phyloP scores from a whole-genome alignment of 345 rosid species.

The Syzygium aqueum region DNA sequence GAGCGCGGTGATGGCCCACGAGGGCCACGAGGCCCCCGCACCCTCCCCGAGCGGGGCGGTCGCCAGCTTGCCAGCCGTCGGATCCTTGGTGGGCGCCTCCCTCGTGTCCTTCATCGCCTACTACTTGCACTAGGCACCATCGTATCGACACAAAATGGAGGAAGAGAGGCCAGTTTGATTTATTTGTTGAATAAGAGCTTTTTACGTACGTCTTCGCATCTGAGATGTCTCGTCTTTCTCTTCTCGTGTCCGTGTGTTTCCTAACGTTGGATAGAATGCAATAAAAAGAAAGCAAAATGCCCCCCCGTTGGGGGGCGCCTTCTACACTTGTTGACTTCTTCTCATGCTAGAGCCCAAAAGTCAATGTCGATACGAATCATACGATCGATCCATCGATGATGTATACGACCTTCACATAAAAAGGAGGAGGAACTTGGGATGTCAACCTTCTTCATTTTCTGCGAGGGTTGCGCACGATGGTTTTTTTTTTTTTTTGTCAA shows the following conservation, averaged over 20 bases:
- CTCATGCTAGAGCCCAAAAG: neutral
- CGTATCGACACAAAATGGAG: neutral
- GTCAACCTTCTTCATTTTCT: neutral
- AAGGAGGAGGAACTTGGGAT: neutral
- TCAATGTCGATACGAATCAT: neutral
- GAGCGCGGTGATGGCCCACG: conserved; percentile 24
- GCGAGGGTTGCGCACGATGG: too few species aligned
- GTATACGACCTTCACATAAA: neutral
- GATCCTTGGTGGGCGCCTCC: conserved; percentile 27
- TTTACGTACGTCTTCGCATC: neutral
- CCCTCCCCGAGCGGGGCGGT: conserved; percentile 12
- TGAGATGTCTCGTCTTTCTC: neutral
- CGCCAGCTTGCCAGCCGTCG: conserved; percentile 13
- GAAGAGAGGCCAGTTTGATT: neutral
- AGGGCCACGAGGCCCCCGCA: conserved; percentile 9
- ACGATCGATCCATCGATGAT: too few species aligned
- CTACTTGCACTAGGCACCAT: conserved; percentile 6
- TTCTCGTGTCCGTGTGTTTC: neutral
- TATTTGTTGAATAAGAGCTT: neutral
- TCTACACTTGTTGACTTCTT: neutral
- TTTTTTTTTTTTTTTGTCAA: neutral
- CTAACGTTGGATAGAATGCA: neutral
- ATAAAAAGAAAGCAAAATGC: neutral
- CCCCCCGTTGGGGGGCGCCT: neutral
- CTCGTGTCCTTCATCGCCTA: conserved; percentile 21